Conservation (phyloP, 2,329 filamentous ascomycete genomes). For the Aaosphaeria pasadenensis region DNA sequence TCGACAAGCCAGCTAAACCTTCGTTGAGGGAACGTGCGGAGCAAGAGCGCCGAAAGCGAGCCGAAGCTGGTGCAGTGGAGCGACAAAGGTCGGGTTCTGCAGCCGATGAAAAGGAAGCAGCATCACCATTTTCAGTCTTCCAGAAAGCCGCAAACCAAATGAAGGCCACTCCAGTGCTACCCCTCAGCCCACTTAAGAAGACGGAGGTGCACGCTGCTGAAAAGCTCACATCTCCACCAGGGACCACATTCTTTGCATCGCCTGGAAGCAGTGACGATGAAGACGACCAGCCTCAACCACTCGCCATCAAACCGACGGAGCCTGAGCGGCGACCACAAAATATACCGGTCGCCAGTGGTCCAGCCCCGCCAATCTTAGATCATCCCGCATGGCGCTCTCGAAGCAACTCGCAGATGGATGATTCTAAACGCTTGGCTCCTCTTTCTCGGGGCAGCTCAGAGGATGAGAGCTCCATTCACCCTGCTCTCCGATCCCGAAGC, state of each 20-base stretch:
- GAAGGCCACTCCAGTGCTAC: slow-evolving; percentile 29
- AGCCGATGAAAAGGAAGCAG: slow-evolving; percentile 25
- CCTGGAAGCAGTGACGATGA: slow-evolving; percentile 32
- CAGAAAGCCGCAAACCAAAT: slow-evolving; percentile 45
- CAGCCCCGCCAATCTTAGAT: slow-evolving; percentile 32
- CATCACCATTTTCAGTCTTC: slow-evolving; percentile 44
- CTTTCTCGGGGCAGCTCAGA: slow-evolving; percentile 8
- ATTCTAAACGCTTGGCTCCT: slow-evolving; percentile 9
- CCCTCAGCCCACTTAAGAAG: slow-evolving; percentile 8
- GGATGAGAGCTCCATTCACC: background rate
- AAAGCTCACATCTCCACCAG: background rate
- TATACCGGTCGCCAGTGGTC: slow-evolving; percentile 28
- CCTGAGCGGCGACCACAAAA: slow-evolving; percentile 29
- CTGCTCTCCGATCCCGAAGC: slow-evolving; percentile 11
- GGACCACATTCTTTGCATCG: slow-evolving; percentile 28
- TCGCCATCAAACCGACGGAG: slow-evolving; percentile 14
- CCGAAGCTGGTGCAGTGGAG: slow-evolving; percentile 16
- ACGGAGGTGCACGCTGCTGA: slow-evolving; percentile 13
- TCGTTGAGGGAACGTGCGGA: slow-evolving; percentile 34
- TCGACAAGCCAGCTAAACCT: slow-evolving; percentile 15
- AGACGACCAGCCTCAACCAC: slow-evolving; percentile 15
- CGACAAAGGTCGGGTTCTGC: slow-evolving; percentile 28
- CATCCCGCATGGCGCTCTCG: slow-evolving; percentile 37
- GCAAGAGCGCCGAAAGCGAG: slow-evolving; percentile 30
- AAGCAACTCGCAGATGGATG: slow-evolving; percentile 15